Conservation (phyloP, 192 early-diverging fungal genomes). For the Entomortierella parvispora region DNA sequence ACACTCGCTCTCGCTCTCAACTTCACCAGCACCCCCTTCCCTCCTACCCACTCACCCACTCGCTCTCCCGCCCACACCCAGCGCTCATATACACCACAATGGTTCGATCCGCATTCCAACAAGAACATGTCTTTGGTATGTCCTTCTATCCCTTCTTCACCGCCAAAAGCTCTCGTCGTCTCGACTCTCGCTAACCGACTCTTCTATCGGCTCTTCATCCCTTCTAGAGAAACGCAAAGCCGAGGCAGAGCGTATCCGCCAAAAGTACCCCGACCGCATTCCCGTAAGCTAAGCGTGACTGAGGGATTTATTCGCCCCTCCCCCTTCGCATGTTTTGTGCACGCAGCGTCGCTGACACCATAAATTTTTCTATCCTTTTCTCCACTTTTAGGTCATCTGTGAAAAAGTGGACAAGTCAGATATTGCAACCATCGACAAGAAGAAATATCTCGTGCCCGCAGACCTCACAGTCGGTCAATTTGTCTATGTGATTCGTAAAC, state of each 20-base stretch:
- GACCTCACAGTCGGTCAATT: slow-evolving; percentile 98
- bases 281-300: slow-evolving; percentile 58
- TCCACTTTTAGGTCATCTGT: slow-evolving; percentile 69
- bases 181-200: too few species aligned
- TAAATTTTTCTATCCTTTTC: neutral
- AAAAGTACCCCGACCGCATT: slow-evolving; percentile 95
- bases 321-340: too few species aligned
- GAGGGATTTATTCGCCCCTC: neutral
- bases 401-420: slow-evolving; percentile 99
- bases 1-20: too few species aligned
- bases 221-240: slow-evolving; percentile 92
- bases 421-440: slow-evolving; percentile 98
- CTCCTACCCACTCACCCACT: neutral
- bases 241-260: slow-evolving; percentile 95
- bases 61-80: neutral
- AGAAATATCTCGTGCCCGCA: slow-evolving; percentile 97
- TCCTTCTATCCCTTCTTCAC: neutral
- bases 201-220: neutral
- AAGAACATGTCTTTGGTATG: slow-evolving; percentile 95
- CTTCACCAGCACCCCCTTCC: too few species aligned
- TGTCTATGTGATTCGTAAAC: slow-evolving; percentile 96
- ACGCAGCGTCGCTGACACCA: too few species aligned
- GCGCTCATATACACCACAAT: slow-evolving; percentile 22
- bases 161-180: neutral
- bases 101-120: slow-evolving; percentile 94